These are phyloP conservation scores for Wickerhamomyces tratensis DNA, from an alignment of 805 yeast species.

Conservation along the genomic window DNA sequence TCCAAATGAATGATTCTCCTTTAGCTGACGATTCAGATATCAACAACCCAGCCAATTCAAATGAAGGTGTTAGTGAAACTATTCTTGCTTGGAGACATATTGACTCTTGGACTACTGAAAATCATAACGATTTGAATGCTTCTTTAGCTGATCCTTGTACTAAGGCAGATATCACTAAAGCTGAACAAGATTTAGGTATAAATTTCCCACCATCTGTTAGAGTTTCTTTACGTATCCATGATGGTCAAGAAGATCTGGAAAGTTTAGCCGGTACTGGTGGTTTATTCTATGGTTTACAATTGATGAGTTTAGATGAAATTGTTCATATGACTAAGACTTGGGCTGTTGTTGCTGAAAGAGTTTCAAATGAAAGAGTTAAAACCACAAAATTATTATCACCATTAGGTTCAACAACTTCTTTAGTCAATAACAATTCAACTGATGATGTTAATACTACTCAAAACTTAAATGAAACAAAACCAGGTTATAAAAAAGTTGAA, in stretches of 20 bases:
- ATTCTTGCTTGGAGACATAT: conserved; percentile 84
- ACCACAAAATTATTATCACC: conserved; percentile 15
- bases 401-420: conserved; percentile 15
- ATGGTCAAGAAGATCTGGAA: conserved; percentile 82
- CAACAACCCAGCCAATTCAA: conserved; percentile 23
- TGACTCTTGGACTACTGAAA: conserved; percentile 69
- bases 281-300: conserved; percentile 66
- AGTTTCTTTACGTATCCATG: conserved; percentile 74
- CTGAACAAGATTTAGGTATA: conserved; percentile 73
- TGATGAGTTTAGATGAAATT: conserved; percentile 74
- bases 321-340: conserved; percentile 77
- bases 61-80: conserved; percentile 66
- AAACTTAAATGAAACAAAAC: conserved; percentile 17
- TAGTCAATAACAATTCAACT: conserved; percentile 7
- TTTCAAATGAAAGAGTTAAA: conserved; percentile 20
- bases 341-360: conserved; percentile 58
- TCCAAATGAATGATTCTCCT: conserved; percentile 16
- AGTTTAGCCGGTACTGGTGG: conserved; percentile 63
- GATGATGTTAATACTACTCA: conserved; percentile 10
- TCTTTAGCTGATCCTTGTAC: conserved; percentile 77
- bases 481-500: conserved; percentile 18
- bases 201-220: conserved; percentile 73
- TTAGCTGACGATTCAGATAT: conserved; percentile 27
- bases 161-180: conserved; percentile 64
- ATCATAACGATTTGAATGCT: conserved; percentile 75